Evolutionary conservation across 2,329 filamentous ascomycete genomes (phyloP), one percentile per base, ranked within the genome.

Genomic region (Magnaporthales sp.): DNA sequence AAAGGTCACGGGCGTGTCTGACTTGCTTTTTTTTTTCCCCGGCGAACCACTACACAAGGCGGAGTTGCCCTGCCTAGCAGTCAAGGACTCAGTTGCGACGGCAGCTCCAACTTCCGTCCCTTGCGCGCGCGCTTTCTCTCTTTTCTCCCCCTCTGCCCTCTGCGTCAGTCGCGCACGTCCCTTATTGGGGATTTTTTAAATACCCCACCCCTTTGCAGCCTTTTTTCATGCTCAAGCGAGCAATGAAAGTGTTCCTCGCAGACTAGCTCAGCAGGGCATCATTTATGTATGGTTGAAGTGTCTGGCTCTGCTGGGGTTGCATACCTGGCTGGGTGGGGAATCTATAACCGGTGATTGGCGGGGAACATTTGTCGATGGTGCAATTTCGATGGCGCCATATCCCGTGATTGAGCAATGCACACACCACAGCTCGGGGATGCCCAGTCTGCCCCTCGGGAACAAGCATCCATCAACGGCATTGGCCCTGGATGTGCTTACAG

Each of bases 311-410:
- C 29, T 60, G 56, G 56, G 56, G 56, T 10, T 60, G 22, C 27
- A 27, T 24, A 27, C 56, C 27, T 27, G 56, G 11, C 26, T 27
- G 27, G 19, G 56, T 60, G 56, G 56, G 56, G 13, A 27, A 26
- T 26, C 19, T 26, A 26, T 27, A 13, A 27, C 22, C 56, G 22
- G 56, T 13, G 26, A 60, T 60, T 60, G 56, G 56, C 24, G 13
- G 56, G 56, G 56, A 13, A 27, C 56, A 31, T 30, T 32, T 13
- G 27, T 58, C 64, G 56, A 66, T 66, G 64, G 64, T 66, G 64
- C 64, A 58, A 66, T 74, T 51, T 71, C 76, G 80, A 87, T 87
- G 83, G 81, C 83, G 85, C 83, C 81, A 87, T 87, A 83, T 76
- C 84, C 80, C 84, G 84, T 86, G 84, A 86, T 80, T 15, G 26